A percentile compares a stretch with the other conserved stretches of the same genome.
Evolutionary conservation across 2,329 filamentous ascomycete species (phyloP).

Genomic region (Claviceps sp.): DNA sequence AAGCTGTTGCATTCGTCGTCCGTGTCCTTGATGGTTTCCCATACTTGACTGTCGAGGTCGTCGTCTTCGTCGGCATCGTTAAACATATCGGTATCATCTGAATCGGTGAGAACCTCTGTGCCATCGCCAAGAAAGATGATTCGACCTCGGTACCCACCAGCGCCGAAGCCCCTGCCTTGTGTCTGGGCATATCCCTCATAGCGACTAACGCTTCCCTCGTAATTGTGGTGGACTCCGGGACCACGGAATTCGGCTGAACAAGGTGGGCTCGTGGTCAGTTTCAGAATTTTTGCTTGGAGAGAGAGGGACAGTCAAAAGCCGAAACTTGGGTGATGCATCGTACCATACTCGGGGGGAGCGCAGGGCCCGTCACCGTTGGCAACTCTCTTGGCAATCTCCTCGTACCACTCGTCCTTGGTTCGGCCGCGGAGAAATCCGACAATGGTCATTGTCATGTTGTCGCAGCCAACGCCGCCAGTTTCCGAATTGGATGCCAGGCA

Average conservation of each 20-base stretch:
- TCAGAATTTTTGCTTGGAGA: constrained; percentile 4
- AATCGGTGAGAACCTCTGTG: constrained; percentile 80
- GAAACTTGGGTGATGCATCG: constrained; percentile 35
- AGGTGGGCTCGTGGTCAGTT: constrained; percentile 14
- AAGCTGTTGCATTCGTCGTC: no score
- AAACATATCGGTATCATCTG: constrained; percentile 87
- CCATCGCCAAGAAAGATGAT: constrained; percentile 94
- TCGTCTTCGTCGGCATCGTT: constrained; percentile 76
- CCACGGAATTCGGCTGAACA: constrained; percentile 67
- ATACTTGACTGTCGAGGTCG: constrained; percentile 72
- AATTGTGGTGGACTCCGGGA: constrained; percentile 69
- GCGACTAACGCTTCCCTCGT: constrained; percentile 65
- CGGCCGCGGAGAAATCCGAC: constrained; percentile 81
- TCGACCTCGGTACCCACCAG: constrained; percentile 62
- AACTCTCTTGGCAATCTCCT: constrained; percentile 85
- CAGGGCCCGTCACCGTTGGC: constrained; percentile 95
- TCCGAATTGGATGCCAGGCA: constrained; percentile 96
- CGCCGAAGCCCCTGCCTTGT: constrained; percentile 47
- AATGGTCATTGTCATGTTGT: constrained; percentile 98
- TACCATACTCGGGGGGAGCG: constrained; percentile 98
- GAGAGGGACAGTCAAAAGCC: constrained; percentile 7
- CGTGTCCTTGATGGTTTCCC: no score
- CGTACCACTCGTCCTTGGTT: constrained; percentile 97
- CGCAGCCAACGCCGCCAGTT: constrained; percentile 92
- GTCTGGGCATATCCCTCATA: constrained; percentile 64